Conservation (phyloP, 148 eudicot genomes). For the Amaranthus hypochondriacus region DNA sequence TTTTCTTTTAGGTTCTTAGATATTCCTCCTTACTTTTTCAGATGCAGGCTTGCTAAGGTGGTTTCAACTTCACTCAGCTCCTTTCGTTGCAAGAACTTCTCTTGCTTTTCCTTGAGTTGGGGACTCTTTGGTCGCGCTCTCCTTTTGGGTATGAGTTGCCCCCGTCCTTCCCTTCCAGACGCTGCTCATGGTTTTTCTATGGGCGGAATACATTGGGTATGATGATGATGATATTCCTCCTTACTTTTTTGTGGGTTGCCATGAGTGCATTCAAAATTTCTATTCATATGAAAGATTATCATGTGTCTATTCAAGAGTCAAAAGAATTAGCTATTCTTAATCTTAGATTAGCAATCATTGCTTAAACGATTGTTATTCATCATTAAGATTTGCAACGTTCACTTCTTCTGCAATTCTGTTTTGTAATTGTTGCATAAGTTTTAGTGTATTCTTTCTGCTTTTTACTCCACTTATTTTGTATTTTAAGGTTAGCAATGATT, state of each 20-base stretch:
- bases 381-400: background rate
- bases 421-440: background rate
- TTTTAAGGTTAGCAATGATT: no score
- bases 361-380: background rate
- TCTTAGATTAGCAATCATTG: conserved; percentile 4
- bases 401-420: no score
- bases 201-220: no score
- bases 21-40: background rate
- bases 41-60: no score
- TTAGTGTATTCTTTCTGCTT: background rate
- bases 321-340: conserved; percentile 1
- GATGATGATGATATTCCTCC: background rate
- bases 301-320: conserved; percentile 1
- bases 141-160: no score
- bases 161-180: no score
- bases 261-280: background rate
- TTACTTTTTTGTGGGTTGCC: background rate
- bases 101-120: no score
- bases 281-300: background rate
- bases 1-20: conserved; percentile 11
- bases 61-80: no score
- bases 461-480: background rate
- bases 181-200: no score
- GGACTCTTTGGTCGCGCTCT: no score
- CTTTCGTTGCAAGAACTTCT: no score